Percentiles rank a stretch among this genome's conserved stretches.
Evolutionary conservation across 495 filamentous ascomycete genomes (phyloP).

Genomic region (Cetradonia linearis): DNA sequence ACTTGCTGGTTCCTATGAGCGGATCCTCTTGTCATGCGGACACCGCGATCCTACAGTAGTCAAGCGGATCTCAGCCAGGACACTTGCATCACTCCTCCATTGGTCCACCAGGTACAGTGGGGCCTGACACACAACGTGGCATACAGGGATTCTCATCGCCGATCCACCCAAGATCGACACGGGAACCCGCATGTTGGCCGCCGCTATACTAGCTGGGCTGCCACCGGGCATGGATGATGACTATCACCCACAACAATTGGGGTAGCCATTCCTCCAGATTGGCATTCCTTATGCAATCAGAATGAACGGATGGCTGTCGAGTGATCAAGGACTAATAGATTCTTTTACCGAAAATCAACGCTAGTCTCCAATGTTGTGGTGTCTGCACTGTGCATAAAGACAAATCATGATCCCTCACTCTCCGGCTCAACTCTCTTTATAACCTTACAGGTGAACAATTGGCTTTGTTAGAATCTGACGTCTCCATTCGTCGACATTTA

Average conservation of each 20-base stretch:
- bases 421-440: neutral
- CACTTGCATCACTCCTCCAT: neutral
- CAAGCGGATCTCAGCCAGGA: neutral
- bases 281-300: too few species aligned
- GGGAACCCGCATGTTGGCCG: slow-evolving; percentile 2
- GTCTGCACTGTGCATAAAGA: neutral
- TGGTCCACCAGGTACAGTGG: neutral
- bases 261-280: neutral
- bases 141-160: neutral
- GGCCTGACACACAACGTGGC: neutral
- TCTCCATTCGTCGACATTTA: neutral
- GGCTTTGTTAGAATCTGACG: neutral
- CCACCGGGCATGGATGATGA: neutral
- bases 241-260: neutral
- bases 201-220: slow-evolving; percentile 2
- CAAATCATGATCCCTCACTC: neutral
- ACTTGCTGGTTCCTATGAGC: neutral
- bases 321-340: too few species aligned
- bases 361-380: neutral
- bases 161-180: neutral
- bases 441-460: neutral
- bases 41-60: neutral
- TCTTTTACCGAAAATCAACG: too few species aligned
- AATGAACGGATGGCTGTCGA: too few species aligned
- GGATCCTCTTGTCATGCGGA: neutral